These are phyloP conservation scores for Corrigiola litoralis DNA, from an alignment of 179 eudicot species.

Conservation along the genomic window DNA sequence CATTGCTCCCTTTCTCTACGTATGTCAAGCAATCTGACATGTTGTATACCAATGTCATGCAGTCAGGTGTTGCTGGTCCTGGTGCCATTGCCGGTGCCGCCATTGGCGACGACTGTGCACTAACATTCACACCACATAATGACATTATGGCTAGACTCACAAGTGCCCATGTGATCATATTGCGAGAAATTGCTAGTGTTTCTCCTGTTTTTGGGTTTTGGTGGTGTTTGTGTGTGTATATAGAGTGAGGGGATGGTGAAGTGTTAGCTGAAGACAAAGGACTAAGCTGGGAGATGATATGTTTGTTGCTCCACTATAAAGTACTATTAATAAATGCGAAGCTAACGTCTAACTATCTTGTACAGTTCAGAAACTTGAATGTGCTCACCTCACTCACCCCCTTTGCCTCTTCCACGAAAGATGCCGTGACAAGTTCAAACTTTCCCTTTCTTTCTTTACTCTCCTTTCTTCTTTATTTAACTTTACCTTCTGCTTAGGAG, in stretches of 20 bases:
- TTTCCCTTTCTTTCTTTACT: background rate
- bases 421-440: constrained; percentile 16
- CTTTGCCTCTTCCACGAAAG: constrained; percentile 14
- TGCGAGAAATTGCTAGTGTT: background rate
- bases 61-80: constrained; percentile 20
- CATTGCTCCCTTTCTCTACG: constrained; percentile 45
- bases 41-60: constrained; percentile 30
- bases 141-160: background rate
- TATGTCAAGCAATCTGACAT: constrained; percentile 51
- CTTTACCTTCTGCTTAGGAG: background rate
- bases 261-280: background rate
- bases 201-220: background rate
- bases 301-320: too few relatives aligned
- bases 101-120: constrained; percentile 4
- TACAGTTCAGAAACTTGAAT: constrained; percentile 3
- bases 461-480: background rate
- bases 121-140: background rate
- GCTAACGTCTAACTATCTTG: constrained; percentile 8
- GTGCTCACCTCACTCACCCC: background rate
- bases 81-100: constrained; percentile 13
- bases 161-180: constrained; percentile 3
- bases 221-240: background rate
- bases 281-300: too few relatives aligned
- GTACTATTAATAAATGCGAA: constrained; percentile 10
- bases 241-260: background rate